Evolutionary conservation across 345 rosid species (phyloP), one percentile per base, ranked within the genome.

Genomic region (Tarenaya hassleriana): DNA sequence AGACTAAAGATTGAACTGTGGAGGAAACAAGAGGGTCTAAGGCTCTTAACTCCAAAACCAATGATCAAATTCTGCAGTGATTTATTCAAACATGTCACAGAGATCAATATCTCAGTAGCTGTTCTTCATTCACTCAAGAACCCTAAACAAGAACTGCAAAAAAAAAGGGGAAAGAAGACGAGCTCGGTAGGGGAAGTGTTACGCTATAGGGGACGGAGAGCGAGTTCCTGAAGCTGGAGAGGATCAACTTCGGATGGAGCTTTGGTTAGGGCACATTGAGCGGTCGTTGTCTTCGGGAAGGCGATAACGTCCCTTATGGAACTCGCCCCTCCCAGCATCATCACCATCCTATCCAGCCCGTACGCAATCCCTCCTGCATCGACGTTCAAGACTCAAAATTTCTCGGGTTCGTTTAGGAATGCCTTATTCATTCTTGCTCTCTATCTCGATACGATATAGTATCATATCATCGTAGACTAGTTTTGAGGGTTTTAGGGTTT

Each of bases 241-340:
- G 75, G 77, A 75, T 87, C 95, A n/a, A 92, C 98, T 72, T 77
- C 80, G 0, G 96, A 88, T 27, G 98, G 98, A n/a, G 98, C 61
- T 49, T 47, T 70, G 5, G 98, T 92, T 40, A 92, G 77, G 34
- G 90, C 86, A 73, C 98, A 92, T 63, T 84, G 96, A n/a, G 90
- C 98, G 0, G 95, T 83, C 4, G 88, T 79, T 7, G 98, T 85
- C 74, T 92, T 92, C 7, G 96, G 98, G 68, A 92, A 92, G 10
- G 98, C 98, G 35, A 92, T 88, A 32, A 85, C 98, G 57, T 92
- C 98, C 61, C 95, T 77, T 32, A 92, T 92, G 37, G 95, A 88
- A 70, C 49, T 85, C 0, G 94, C 69, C 35, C 80, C 80, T 2
- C 75, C 94, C 64, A 92, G 66, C 73, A 92, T 51, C 98, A 88